Base-by-base conservation (phyloP, 768 basidiomycete species). In the Russula olivacea region DNA sequence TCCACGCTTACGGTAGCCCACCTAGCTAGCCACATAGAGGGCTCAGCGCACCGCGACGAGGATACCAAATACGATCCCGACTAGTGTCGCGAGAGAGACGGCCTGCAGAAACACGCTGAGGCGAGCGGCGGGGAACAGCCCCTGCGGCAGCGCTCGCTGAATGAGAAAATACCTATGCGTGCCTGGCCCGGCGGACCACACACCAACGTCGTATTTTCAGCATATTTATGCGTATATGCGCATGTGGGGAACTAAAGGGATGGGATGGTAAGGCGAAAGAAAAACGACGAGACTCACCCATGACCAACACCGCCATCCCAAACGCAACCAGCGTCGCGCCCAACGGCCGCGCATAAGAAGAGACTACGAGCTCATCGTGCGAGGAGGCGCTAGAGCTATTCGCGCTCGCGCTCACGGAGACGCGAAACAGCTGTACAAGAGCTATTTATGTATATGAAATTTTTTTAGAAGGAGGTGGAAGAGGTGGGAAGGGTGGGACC, bases 381-480 rank as follows among this genome's bases (percentile, higher is more conserved):
- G 17, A 49, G 32, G 17, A 49, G 32, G 32, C 40, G n/a, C n/a
- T 21, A 12, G 23, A 19, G 67, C 38, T 25, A 54, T 71, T 55
- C 63, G 64, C 30, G 60, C 69, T 63, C 7, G 78, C 4, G 21
- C 25, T 63, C 45, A 55, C 41, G 9, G 66, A 71, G 34, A 82
- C 72, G 3, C 74, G 76, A 70, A 82, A 78, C 15, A 82, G 69
- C 64, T 82, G 81, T 3, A 79, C 77, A 2, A 82, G 74, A 2
- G 78, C 81, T 79, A 59, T 28, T 30, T 4, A 19, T 11, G 4
- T 10, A n/a, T 19, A 10, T n/a, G 19, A 43, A 34, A 32, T 10
- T 34, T 34, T 17, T 43, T 38, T 28, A 43, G 30, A 43, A 36
- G 38, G 32, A 4, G 12, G 12, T 21, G 4, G 19, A 25, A 28